Evolutionary conservation across 257 asterid species (phyloP).

Genomic region (Petunia secreta): DNA sequence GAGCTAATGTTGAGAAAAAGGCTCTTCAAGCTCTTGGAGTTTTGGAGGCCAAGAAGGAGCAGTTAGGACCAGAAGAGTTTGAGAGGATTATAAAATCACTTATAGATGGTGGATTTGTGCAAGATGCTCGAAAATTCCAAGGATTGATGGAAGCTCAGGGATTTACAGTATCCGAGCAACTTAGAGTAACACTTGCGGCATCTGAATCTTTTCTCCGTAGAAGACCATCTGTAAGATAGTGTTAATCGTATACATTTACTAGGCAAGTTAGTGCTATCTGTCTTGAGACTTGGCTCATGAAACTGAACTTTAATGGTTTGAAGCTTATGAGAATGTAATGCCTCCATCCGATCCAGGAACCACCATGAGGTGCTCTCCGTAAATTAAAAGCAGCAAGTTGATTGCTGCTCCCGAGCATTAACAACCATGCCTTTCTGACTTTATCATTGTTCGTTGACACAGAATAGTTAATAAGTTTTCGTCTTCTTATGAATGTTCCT

Average conservation of each 20-base stretch:
- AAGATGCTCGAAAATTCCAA: slow-evolving; percentile 63
- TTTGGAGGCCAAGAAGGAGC: slow-evolving; percentile 71
- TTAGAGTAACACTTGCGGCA: slow-evolving; percentile 24
- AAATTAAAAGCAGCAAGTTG: slow-evolving; percentile 23
- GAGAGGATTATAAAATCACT: slow-evolving; percentile 68
- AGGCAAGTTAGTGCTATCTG: slow-evolving; percentile 19
- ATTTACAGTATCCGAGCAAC: slow-evolving; percentile 29
- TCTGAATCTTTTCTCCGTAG: slow-evolving; percentile 22
- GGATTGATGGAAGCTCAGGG: slow-evolving; percentile 66
- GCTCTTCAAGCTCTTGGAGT: slow-evolving; percentile 83
- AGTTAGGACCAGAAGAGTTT: slow-evolving; percentile 54
- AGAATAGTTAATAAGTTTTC: background rate
- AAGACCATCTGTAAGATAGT: slow-evolving; percentile 29
- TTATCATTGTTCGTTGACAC: background rate
- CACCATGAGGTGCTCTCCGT: slow-evolving; percentile 20
- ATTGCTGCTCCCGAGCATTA: slow-evolving; percentile 15
- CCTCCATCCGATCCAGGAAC: slow-evolving; percentile 18
- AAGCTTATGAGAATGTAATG: slow-evolving; percentile 1
- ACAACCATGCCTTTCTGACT: background rate
- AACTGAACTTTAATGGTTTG: slow-evolving; percentile 2
- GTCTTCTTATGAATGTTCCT: slow-evolving; percentile 1
- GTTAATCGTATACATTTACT: slow-evolving; percentile 23
- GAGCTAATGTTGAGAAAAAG: slow-evolving; percentile 61
- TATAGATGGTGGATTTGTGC: slow-evolving; percentile 52
- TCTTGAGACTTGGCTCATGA: slow-evolving; percentile 6